Evolutionary conservation across 1,284 basidiomycete species (phyloP).

Genomic region (Bjerkandera adusta): DNA sequence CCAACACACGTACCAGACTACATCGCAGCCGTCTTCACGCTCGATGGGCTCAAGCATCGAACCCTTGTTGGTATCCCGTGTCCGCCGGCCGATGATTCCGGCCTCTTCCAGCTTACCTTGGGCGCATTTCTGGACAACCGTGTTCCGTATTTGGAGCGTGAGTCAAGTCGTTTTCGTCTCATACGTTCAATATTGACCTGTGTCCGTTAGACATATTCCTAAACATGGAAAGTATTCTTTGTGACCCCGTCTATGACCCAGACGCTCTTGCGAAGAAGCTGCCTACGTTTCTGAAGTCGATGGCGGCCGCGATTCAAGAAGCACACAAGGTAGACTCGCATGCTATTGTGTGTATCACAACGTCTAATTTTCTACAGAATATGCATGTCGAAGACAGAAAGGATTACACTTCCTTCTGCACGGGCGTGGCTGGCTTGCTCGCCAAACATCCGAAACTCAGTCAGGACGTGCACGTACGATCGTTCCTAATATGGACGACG

Average conservation of each 20-base stretch:
- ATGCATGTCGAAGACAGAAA: not conserved
- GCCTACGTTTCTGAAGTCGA: slow-evolving; percentile 18
- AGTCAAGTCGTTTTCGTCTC: slow-evolving; percentile 6
- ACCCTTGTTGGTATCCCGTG: slow-evolving; percentile 39
- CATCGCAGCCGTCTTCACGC: slow-evolving; percentile 46
- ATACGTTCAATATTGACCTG: not conserved
- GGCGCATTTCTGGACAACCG: slow-evolving; percentile 24
- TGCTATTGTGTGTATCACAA: not conserved
- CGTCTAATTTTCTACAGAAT: not conserved
- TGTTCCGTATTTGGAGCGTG: slow-evolving; percentile 24
- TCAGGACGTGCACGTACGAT: too few species aligned
- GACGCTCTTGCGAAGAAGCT: slow-evolving; percentile 17
- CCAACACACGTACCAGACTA: slow-evolving; percentile 64
- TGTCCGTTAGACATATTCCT: slow-evolving; percentile 20
- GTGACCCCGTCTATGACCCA: slow-evolving; percentile 11
- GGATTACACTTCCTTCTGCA: slow-evolving; percentile 1
- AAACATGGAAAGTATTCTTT: slow-evolving; percentile 21
- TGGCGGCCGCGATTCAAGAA: slow-evolving; percentile 26
- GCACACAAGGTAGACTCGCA: slow-evolving; percentile 19
- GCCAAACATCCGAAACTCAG: not conserved
- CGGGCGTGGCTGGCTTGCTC: not conserved
- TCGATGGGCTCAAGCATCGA: slow-evolving; percentile 52
- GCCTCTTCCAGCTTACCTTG: slow-evolving; percentile 23
- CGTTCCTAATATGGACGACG: too few species aligned
- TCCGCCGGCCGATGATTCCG: slow-evolving; percentile 9